phyloP scores from a whole-genome alignment of 1,284 basidiomycete genomes.

The Microstroma glucosiphilum region DNA sequence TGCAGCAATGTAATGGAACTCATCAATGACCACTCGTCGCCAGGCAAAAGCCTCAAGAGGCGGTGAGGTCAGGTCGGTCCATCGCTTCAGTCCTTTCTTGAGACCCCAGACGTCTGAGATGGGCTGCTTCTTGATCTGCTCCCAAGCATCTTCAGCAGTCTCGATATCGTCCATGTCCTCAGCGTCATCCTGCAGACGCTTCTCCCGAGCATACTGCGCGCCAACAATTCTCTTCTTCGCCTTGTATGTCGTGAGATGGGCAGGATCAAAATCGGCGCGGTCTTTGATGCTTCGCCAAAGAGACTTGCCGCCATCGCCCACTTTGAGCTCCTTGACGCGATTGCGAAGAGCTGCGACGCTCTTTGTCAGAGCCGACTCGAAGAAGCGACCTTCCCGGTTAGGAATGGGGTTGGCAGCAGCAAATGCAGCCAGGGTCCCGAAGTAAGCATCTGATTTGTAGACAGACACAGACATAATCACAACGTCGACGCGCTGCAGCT shows the following conservation, averaged over 20 bases:
- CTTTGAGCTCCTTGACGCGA: conserved; percentile 24
- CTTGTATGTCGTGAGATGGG: conserved; percentile 28
- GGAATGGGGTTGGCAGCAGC: conserved; percentile 32
- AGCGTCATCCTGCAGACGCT: conserved; percentile 13
- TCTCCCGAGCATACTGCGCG: conserved; percentile 22
- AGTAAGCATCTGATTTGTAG: conserved; percentile 58
- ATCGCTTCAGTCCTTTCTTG: conserved; percentile 62
- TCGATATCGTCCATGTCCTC: conserved; percentile 56
- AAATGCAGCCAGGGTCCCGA: conserved; percentile 30
- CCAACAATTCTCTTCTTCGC: conserved; percentile 28
- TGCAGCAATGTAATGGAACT: conserved; percentile 80
- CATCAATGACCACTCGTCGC: conserved; percentile 80
- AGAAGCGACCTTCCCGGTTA: conserved; percentile 29
- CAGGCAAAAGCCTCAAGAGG: conserved; percentile 74
- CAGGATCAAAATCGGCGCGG: conserved; percentile 27
- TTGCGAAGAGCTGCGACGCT: conserved; percentile 30
- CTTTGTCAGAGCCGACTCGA: conserved; percentile 32
- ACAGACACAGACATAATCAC: conserved; percentile 79
- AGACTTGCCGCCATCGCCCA: conserved; percentile 13
- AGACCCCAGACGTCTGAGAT: conserved; percentile 62
- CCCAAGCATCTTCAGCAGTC: conserved; percentile 48
- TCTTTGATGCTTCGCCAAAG: conserved; percentile 15
- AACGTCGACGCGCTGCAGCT: conserved; percentile 74
- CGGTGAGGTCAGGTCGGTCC: conserved; percentile 70
- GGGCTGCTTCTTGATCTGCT: conserved; percentile 19